Base-by-base conservation (phyloP, 2,329 filamentous ascomycete genomes). In the Beauveria bassiana region DNA sequence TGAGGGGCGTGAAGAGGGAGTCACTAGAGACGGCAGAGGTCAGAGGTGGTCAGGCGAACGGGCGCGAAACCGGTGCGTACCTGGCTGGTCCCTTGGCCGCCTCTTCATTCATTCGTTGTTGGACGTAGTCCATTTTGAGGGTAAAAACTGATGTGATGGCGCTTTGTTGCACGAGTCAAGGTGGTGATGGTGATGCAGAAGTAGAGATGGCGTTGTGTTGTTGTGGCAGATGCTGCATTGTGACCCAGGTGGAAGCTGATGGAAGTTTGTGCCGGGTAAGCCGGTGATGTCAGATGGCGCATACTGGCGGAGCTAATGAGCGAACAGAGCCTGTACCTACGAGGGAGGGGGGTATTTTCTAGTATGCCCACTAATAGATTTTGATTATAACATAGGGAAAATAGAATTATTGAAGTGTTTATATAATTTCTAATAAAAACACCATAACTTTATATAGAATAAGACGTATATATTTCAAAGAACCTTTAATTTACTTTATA, bases 1-100 rank as follows among this genome's bases (percentile, higher is more conserved):
- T 89, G 69, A 88, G 79, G 5, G 86, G 86, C 0, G 85, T 87
- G 65, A 82, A 66, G 70, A 87, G 66, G 62, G 74, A 72, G 68
- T 75, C 71, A 64, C 74, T 80, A 66, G 50, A 51, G 16, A 42
- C 24, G 42, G 40, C 12, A 43, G n/a, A 52, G 16, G 3, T n/a
- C 18, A 18, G 53, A 20, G 10, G 16, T 10, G 50, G 31, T 16
- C 3, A 16, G 12, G 34, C 34, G 20, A 24, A 40, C 40, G 26
- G 47, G 45, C 51, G 16, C 40, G 57, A 40, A 47, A 56, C 24
- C 53, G 59, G 53, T 42, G 63, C 72, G 40, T 71, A 78, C 78
- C 69, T 66, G 22, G 69, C 67, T n/a, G 73, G 68, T 65, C 75
- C 77, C 67, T 78, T 75, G 59, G 72, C 75, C 64, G 80, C 81